Conservation (phyloP, 768 basidiomycete species). For the Lepiota venenata region DNA sequence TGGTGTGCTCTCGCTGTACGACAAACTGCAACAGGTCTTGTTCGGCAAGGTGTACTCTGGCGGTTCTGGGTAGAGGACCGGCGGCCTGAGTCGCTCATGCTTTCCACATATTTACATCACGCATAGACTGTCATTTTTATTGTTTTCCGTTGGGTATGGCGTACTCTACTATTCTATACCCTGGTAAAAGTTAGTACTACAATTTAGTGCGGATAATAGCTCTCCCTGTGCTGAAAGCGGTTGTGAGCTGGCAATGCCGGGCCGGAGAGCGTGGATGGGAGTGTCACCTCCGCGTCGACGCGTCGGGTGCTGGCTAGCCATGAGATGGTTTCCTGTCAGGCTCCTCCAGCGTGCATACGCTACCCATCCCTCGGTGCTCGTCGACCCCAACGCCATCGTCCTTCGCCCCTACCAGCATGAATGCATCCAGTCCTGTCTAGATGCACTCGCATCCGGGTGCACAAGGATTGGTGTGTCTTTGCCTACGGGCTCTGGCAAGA, state of each 20-base stretch:
- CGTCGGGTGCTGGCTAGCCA: not conserved
- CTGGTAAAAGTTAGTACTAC: slow-evolving; percentile 13
- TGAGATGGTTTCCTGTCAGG: not conserved
- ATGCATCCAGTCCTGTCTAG: slow-evolving; percentile 73
- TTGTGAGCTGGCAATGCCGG: not conserved
- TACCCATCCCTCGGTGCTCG: not conserved
- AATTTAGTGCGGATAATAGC: slow-evolving; percentile 14
- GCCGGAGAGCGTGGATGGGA: no score
- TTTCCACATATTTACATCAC: slow-evolving; percentile 29
- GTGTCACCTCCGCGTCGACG: no score
- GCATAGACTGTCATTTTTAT: slow-evolving; percentile 35
- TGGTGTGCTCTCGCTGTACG: slow-evolving; percentile 98
- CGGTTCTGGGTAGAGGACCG: slow-evolving; percentile 30
- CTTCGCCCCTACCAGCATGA: slow-evolving; percentile 88
- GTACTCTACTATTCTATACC: slow-evolving; percentile 11
- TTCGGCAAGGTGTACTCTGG: slow-evolving; percentile 99
- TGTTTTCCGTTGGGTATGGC: slow-evolving; percentile 13
- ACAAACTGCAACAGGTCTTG: slow-evolving; percentile 94
- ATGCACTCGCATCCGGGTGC: slow-evolving; percentile 63
- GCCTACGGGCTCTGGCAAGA: slow-evolving; percentile 87
- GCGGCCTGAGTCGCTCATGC: slow-evolving; percentile 2
- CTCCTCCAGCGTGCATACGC: not conserved
- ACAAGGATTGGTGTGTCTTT: slow-evolving; percentile 81
- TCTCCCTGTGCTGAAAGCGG: not conserved
- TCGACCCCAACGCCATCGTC: slow-evolving; percentile 20